phyloP scores from a whole-genome alignment of 257 asterid species.

The Nemophila menziesii region DNA sequence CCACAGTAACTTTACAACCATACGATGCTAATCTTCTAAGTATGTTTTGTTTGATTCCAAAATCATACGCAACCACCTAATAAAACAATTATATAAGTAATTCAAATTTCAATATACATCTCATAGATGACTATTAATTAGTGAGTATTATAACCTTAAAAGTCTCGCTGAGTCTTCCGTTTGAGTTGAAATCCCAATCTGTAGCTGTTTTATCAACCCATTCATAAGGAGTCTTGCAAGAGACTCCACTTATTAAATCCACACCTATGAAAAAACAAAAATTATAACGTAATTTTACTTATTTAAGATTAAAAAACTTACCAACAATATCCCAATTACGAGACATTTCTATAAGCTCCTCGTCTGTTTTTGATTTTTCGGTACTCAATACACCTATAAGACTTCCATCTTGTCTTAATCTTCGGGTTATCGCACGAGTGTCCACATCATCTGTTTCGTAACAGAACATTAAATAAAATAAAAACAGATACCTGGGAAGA shows the following conservation, averaged over 20 bases:
- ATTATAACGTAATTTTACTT: conserved; percentile 1
- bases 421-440: conserved; percentile 94
- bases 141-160: conserved; percentile 25
- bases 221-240: conserved; percentile 73
- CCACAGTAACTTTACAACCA: conserved; percentile 86
- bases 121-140: background rate
- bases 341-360: conserved; percentile 71
- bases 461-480: too few relatives aligned
- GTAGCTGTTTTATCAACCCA: conserved; percentile 57
- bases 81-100: conserved; percentile 3
- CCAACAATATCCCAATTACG: conserved; percentile 81
- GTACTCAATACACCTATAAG: conserved; percentile 93
- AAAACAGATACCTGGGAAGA: too few relatives aligned
- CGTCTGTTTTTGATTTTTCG: conserved; percentile 54
- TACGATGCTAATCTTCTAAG: conserved; percentile 83
- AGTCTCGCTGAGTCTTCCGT: conserved; percentile 30
- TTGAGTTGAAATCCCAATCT: conserved; percentile 68
- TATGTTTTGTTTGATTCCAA: conserved; percentile 92
- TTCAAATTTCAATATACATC: too few relatives aligned
- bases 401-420: conserved; percentile 78
- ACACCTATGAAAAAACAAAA: conserved; percentile 52
- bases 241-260: conserved; percentile 83
- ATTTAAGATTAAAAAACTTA: conserved; percentile 21
- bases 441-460: conserved; percentile 72
- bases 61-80: conserved; percentile 95